These are phyloP conservation scores for Dryas drummondii DNA, from an alignment of 306 rosid genomes.

Conservation along the genomic window DNA sequence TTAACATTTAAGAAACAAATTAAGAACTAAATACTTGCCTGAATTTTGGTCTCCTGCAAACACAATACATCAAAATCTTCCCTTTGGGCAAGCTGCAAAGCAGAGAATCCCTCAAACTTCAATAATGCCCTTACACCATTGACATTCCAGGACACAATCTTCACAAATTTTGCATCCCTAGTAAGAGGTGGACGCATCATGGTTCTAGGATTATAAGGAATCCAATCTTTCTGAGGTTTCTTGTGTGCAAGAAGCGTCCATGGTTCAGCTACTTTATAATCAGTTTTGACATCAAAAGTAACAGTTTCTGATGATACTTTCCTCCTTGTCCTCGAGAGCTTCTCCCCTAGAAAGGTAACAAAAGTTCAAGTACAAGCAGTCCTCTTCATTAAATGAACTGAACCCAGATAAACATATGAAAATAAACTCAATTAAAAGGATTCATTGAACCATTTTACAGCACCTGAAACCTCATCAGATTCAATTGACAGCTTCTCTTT, in stretches of 20 bases:
- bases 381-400: constrained; percentile 11
- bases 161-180: constrained; percentile 59
- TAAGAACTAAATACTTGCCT: constrained; percentile 43
- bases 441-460: constrained; percentile 4
- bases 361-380: constrained; percentile 13
- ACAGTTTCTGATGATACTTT: constrained; percentile 42
- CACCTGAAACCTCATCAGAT: constrained; percentile 58
- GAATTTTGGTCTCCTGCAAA: constrained; percentile 95
- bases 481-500: constrained; percentile 46
- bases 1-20: not conserved
- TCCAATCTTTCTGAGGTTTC: constrained; percentile 93
- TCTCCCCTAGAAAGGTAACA: constrained; percentile 42
- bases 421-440: not conserved
- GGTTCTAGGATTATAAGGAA: constrained; percentile 84
- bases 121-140: constrained; percentile 92
- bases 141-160: constrained; percentile 92
- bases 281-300: constrained; percentile 25
- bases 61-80: constrained; percentile 88
- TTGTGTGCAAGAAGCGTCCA: constrained; percentile 92
- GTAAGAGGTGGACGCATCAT: constrained; percentile 67
- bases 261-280: constrained; percentile 57
- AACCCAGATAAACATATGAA: constrained; percentile 20
- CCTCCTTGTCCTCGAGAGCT: constrained; percentile 39
- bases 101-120: constrained; percentile 74
- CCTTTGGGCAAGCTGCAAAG: constrained; percentile 71